Evolutionary conservation across 176 grass and related monocot genomes (phyloP).

Genomic region (Triticum dicoccoides): DNA sequence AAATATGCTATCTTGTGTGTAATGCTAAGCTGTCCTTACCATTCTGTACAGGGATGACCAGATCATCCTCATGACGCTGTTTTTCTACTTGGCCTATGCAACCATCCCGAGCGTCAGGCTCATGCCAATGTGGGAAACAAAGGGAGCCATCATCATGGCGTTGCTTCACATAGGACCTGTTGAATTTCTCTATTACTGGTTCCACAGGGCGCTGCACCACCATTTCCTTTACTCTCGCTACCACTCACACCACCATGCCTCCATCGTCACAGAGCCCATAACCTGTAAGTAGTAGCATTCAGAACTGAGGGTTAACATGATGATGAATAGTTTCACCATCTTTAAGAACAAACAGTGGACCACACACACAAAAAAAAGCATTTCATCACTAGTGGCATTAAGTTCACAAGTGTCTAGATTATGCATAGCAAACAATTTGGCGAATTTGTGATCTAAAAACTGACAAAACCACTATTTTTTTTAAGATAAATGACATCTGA

Average conservation of each 20-base stretch:
- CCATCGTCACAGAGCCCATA: slow-evolving; percentile 83
- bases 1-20: neutral
- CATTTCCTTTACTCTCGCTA: slow-evolving; percentile 89
- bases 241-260: slow-evolving; percentile 80
- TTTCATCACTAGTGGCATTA: neutral
- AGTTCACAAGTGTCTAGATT: neutral
- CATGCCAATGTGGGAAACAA: slow-evolving; percentile 60
- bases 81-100: slow-evolving; percentile 46
- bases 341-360: too few species aligned
- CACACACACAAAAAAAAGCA: neutral
- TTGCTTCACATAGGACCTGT: slow-evolving; percentile 62
- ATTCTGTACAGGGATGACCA: slow-evolving; percentile 76
- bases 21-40: neutral
- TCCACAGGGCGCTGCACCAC: slow-evolving; percentile 87
- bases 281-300: slow-evolving; percentile 59
- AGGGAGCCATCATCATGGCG: slow-evolving; percentile 48
- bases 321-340: neutral
- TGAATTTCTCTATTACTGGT: slow-evolving; percentile 96
- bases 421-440: neutral
- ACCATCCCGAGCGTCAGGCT: slow-evolving; percentile 9
- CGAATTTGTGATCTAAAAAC: neutral
- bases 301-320: neutral
- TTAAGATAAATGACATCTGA: neutral
- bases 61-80: slow-evolving; percentile 60
- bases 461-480: neutral